phyloP scores from a whole-genome alignment of 176 grass and related monocot species.

The Saccharum spontaneum region DNA sequence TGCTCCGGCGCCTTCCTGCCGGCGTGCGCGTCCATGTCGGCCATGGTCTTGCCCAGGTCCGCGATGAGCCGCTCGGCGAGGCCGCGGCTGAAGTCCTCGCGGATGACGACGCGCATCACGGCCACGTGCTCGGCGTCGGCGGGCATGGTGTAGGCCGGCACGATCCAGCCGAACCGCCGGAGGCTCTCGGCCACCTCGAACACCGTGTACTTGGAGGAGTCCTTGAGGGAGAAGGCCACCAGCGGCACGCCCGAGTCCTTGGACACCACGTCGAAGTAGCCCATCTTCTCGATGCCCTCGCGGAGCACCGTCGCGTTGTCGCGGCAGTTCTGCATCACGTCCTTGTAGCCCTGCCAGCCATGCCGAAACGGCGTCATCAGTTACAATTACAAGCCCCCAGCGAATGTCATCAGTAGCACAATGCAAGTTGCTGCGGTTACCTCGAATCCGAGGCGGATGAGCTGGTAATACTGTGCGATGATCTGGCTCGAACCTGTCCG shows the following conservation, averaged over 20 bases:
- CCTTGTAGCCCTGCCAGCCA: slow-evolving; percentile 56
- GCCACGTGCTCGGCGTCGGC: slow-evolving; percentile 62
- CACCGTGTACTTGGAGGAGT: slow-evolving; percentile 56
- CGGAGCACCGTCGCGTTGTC: slow-evolving; percentile 60
- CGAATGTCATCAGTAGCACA: not conserved
- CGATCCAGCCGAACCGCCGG: slow-evolving; percentile 80
- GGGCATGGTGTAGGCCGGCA: slow-evolving; percentile 83
- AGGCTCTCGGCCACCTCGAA: slow-evolving; percentile 74
- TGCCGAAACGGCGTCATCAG: not conserved
- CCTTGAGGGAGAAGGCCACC: slow-evolving; percentile 72
- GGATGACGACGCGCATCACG: slow-evolving; percentile 71
- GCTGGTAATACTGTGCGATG: slow-evolving; percentile 83
- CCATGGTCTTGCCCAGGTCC: slow-evolving; percentile 54
- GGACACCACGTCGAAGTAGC: slow-evolving; percentile 67
- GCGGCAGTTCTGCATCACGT: slow-evolving; percentile 78
- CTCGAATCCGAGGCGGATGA: slow-evolving; percentile 79
- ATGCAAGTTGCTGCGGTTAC: slow-evolving; percentile 12
- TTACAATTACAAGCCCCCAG: not conserved
- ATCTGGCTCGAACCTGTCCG: slow-evolving; percentile 68
- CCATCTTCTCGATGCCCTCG: slow-evolving; percentile 63
- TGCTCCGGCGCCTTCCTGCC: slow-evolving; percentile 15
- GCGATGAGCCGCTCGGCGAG: slow-evolving; percentile 68
- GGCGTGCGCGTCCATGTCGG: slow-evolving; percentile 66
- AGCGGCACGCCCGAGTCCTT: slow-evolving; percentile 73
- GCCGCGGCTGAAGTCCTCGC: slow-evolving; percentile 77